A percentile compares a stretch with the other conserved stretches of the same genome.
Evolutionary conservation across 106 monocot species (phyloP).

Genomic region (Alisma plantagoaquatica): DNA sequence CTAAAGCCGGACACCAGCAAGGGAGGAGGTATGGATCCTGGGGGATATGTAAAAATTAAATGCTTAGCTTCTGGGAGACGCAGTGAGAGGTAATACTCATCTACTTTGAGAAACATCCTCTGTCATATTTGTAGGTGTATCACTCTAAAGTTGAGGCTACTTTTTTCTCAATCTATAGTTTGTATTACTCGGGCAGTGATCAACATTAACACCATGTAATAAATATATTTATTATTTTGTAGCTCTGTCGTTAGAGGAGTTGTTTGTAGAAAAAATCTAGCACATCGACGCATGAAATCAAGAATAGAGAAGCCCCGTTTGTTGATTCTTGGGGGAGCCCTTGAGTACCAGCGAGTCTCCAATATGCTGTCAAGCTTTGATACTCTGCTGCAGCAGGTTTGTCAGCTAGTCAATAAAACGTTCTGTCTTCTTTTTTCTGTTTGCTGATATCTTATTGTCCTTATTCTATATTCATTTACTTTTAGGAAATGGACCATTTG

Average conservation of each 20-base stretch:
- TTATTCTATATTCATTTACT: slow-evolving; percentile 4
- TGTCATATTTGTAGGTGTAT: too few species aligned
- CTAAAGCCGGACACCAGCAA: slow-evolving; percentile 85
- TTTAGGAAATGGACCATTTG: slow-evolving; percentile 82
- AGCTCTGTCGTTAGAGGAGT: slow-evolving; percentile 75
- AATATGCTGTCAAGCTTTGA: slow-evolving; percentile 88
- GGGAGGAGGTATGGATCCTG: slow-evolving; percentile 89
- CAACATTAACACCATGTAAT: too few species aligned
- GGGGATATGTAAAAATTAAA: slow-evolving; percentile 75
- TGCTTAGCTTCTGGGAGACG: slow-evolving; percentile 72
- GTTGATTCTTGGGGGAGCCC: slow-evolving; percentile 86
- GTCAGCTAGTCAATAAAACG: background rate
- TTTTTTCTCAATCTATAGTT: too few species aligned
- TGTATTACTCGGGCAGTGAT: too few species aligned
- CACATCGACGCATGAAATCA: slow-evolving; percentile 69
- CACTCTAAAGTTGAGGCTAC: too few species aligned
- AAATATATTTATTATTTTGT: too few species aligned
- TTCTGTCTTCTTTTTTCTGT: background rate
- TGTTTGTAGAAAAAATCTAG: slow-evolving; percentile 92
- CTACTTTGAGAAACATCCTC: too few species aligned
- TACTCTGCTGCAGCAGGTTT: slow-evolving; percentile 85
- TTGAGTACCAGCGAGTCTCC: slow-evolving; percentile 78
- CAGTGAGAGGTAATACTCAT: slow-evolving; percentile 47
- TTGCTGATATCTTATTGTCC: background rate
- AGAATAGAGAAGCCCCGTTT: slow-evolving; percentile 69